A percentile compares a stretch with the other conserved stretches of the same genome.
These are phyloP conservation scores for Pseudophaeomoniella oleicola DNA, from an alignment of 2,329 filamentous ascomycete species.

Conservation along the genomic window DNA sequence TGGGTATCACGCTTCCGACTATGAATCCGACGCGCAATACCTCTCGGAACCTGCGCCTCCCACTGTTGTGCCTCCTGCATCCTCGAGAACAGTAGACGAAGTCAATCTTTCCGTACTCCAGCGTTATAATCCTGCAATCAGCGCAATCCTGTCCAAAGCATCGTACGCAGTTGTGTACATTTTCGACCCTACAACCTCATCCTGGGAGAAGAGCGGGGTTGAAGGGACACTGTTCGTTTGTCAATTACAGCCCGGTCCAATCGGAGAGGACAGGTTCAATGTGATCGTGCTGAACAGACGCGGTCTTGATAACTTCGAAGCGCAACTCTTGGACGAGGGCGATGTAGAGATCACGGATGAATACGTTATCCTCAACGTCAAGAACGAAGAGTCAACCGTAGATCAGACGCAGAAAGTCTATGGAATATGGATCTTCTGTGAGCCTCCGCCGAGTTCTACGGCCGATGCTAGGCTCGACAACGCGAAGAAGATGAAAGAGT, in stretches of 20 bases:
- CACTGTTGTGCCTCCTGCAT: conserved; percentile 23
- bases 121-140: conserved; percentile 64
- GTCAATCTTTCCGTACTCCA: conserved; percentile 76
- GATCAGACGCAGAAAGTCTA: conserved; percentile 26
- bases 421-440: conserved; percentile 52
- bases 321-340: conserved; percentile 41
- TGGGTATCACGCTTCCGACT: conserved; percentile 31
- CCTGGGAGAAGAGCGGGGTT: conserved; percentile 74
- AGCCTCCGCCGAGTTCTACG: conserved; percentile 39
- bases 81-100: conserved; percentile 58
- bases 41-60: conserved; percentile 20
- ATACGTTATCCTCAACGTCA: conserved; percentile 43
- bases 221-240: conserved; percentile 87
- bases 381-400: conserved; percentile 8
- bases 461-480: conserved; percentile 35
- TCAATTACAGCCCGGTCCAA: conserved; percentile 33
- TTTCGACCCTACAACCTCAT: conserved; percentile 46
- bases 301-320: conserved; percentile 54
- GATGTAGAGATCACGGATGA: conserved; percentile 52
- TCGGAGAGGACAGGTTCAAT: conserved; percentile 33
- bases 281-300: conserved; percentile 62
- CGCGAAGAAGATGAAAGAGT: conserved; percentile 37
- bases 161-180: conserved; percentile 78
- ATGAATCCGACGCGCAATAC: conserved; percentile 51
- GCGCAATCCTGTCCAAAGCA: conserved; percentile 61